These are phyloP conservation scores for Epithele typhae DNA, from an alignment of 768 basidiomycete species.

Conservation along the genomic window DNA sequence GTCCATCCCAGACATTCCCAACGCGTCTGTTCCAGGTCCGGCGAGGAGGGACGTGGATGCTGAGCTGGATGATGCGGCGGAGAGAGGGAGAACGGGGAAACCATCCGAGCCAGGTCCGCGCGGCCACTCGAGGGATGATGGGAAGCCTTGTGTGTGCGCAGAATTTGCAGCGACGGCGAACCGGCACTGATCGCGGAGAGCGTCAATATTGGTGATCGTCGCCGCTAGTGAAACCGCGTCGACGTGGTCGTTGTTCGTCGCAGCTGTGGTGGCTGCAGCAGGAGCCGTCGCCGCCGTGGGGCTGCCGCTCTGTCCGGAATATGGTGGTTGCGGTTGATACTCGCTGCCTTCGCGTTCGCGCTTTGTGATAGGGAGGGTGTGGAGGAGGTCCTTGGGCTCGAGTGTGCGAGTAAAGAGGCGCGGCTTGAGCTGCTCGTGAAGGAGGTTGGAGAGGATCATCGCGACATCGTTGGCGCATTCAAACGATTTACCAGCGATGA, in stretches of 20 bases:
- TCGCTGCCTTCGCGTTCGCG: neutral
- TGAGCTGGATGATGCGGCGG: neutral
- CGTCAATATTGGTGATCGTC: constrained; percentile 14
- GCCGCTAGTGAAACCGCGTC: constrained; percentile 10
- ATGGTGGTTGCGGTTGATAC: neutral
- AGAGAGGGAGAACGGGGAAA: neutral
- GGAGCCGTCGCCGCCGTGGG: neutral
- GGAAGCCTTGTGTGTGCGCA: neutral
- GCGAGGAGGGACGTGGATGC: constrained; percentile 11
- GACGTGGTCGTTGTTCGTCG: neutral
- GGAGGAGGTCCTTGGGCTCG: constrained; percentile 12
- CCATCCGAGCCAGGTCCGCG: neutral
- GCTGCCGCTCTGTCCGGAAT: constrained; percentile 7
- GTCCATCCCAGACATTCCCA: neutral
- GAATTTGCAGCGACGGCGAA: neutral
- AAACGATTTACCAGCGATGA: constrained; percentile 52
- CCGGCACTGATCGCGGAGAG: constrained; percentile 13
- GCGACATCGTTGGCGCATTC: constrained; percentile 38
- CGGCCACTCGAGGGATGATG: neutral
- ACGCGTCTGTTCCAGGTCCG: constrained; percentile 4
- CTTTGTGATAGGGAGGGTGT: neutral
- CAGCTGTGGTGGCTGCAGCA: neutral
- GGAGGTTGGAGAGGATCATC: constrained; percentile 19
- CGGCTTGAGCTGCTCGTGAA: constrained; percentile 16
- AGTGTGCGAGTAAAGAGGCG: constrained; percentile 13